Conservation (phyloP, 345 rosid species). For the Arabidopsis arenosa region DNA sequence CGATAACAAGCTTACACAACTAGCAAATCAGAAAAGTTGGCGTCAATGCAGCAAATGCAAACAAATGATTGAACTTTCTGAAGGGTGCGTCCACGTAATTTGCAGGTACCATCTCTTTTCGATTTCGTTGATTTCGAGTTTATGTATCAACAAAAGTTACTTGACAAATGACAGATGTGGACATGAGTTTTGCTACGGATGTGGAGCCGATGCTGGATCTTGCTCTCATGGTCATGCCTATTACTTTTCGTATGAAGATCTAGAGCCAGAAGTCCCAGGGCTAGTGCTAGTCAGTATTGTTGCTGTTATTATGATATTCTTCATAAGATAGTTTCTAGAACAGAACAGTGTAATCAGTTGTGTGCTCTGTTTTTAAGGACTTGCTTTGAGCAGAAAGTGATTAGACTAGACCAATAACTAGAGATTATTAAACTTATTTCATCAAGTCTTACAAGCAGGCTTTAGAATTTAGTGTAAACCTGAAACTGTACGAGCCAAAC, state of each 20-base stretch:
- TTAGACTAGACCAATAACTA: not conserved
- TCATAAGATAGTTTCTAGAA: too few species aligned
- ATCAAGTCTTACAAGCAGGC: slow-evolving; percentile 20
- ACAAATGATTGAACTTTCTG: not conserved
- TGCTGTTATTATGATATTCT: not conserved
- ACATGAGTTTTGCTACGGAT: not conserved
- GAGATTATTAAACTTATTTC: slow-evolving; percentile 8
- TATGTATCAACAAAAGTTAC: not conserved
- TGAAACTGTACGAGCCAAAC: slow-evolving; percentile 37
- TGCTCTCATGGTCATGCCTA: not conserved
- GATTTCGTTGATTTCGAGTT: not conserved
- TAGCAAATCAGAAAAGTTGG: not conserved
- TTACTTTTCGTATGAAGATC: too few species aligned
- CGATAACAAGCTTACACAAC: not conserved
- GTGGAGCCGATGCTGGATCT: not conserved
- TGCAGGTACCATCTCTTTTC: not conserved
- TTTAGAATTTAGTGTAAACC: slow-evolving; percentile 11
- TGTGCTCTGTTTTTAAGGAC: too few species aligned
- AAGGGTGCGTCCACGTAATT: not conserved
- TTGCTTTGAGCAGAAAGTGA: too few species aligned
- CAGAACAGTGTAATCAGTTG: too few species aligned
- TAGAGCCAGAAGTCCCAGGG: not conserved
- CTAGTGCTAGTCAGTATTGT: not conserved
- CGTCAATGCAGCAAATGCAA: not conserved
- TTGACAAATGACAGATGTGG: not conserved